phyloP scores from a whole-genome alignment of 2,329 filamentous ascomycete genomes.

The Hypocrella siamensis region DNA sequence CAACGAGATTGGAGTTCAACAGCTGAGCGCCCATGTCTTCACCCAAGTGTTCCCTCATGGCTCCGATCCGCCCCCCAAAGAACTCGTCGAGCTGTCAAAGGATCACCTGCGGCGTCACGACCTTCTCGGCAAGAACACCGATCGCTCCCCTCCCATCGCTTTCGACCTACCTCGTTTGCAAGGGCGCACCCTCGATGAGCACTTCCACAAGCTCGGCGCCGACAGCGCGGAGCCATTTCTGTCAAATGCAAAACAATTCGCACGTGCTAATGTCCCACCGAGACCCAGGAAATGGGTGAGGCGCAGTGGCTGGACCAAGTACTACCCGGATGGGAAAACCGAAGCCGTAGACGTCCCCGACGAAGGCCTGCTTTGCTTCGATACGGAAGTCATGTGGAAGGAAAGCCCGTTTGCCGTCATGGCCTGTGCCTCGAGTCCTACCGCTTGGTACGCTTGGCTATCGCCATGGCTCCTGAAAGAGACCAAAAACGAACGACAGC shows the following conservation, averaged over 20 bases:
- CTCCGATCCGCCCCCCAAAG: slow-evolving; percentile 40
- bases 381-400: slow-evolving; percentile 95
- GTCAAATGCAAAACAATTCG: slow-evolving; percentile 57
- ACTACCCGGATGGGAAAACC: slow-evolving; percentile 54
- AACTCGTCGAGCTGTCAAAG: slow-evolving; percentile 64
- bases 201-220: slow-evolving; percentile 77
- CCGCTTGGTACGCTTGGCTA: slow-evolving; percentile 92
- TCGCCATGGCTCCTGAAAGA: slow-evolving; percentile 90
- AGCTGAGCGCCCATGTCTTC: slow-evolving; percentile 73
- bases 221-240: slow-evolving; percentile 81
- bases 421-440: slow-evolving; percentile 83
- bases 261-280: slow-evolving; percentile 40
- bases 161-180: slow-evolving; percentile 75
- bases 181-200: slow-evolving; percentile 74
- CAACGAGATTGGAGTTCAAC: slow-evolving; percentile 91
- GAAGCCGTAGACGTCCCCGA: slow-evolving; percentile 63
- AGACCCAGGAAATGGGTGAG: slow-evolving; percentile 58
- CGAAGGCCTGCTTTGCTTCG: slow-evolving; percentile 75
- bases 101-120: slow-evolving; percentile 78
- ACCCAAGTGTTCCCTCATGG: slow-evolving; percentile 61
- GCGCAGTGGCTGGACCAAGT: slow-evolving; percentile 88
- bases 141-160: slow-evolving; percentile 57
- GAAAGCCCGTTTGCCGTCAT: slow-evolving; percentile 86
- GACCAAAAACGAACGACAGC: slow-evolving; percentile 57
- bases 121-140: slow-evolving; percentile 77